phyloP scores from a whole-genome alignment of 257 asterid species.

The Lycium ferocissimum region DNA sequence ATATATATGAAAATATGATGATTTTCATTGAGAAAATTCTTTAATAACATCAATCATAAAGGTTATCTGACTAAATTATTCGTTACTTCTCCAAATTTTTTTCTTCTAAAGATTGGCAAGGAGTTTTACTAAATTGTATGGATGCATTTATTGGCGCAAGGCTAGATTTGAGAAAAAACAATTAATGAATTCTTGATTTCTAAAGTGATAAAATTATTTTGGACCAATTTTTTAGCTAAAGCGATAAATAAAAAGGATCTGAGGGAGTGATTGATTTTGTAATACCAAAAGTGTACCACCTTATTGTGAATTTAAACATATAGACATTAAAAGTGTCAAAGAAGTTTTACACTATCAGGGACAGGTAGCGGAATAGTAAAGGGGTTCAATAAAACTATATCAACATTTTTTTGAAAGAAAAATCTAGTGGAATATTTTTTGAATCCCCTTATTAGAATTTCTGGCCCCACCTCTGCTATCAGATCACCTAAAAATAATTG shows the following conservation, averaged over 20 bases:
- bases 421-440: too few species aligned
- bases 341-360: neutral
- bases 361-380: neutral
- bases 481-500: neutral
- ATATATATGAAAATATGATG: too few species aligned
- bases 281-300: neutral
- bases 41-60: neutral
- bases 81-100: too few species aligned
- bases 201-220: neutral
- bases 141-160: neutral
- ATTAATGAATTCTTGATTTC: neutral
- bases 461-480: neutral
- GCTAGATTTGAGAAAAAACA: neutral
- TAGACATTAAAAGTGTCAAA: neutral
- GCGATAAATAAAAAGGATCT: neutral
- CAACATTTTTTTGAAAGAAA: too few species aligned
- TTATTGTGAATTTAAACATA: neutral
- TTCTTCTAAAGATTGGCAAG: too few species aligned
- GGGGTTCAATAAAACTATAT: neutral
- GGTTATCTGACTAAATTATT: neutral
- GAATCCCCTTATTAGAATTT: too few species aligned
- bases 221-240: neutral
- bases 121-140: too few species aligned
- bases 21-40: neutral
- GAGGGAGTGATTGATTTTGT: neutral